Evolutionary conservation across 2,329 filamentous ascomycete species (phyloP), one percentile per base, ranked within the genome.

Genomic region (Aspergillus sp.): DNA sequence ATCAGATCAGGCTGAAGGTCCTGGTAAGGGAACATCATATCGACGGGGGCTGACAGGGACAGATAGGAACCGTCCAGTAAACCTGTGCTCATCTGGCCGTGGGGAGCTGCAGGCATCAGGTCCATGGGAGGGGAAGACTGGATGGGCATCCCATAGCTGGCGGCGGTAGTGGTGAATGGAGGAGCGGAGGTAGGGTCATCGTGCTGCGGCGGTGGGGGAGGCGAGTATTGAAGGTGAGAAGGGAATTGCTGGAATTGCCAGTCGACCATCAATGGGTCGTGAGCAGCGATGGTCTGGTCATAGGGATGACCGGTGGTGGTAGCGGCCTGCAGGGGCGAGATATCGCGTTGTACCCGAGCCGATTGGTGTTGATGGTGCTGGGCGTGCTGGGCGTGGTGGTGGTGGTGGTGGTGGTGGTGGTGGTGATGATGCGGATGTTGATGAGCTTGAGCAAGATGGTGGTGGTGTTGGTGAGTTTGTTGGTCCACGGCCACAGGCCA

Each of bases 1-100:
- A 85, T 78, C 57, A 86, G 74, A 63, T 85, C 82, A 49, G 80
- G 77, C 57, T 86, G 83, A 60, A 95, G 86, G 61, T 95, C 89
- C 53, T 88, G 83, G 82, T 85, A 90, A 56, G 86, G 84, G 50
- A 73, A 74, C 72, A 86, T 83, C 54, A 82, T 79, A 53, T 81
- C 84, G 74, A 88, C 64, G 48, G 72, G 63, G 74, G 81, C 70
- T 77, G 68, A 62, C 39, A 75, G 56, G 12, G 71, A 65, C 38
- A 75, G 54, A 68, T 86, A 90, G 3, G 81, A 71, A 32, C 80
- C 77, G 50, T 86, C 84, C 60, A 89, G 74, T 54, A 83, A 75
- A 53, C 68, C 66, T 13, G 81, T 72, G 53, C 83, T 82, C 51
- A 88, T 73, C 35, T 81, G 75, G 30, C 80, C 78, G 60, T 87